Conservation (phyloP, 1,139 yeast species). For the Pneumocystis murina region DNA sequence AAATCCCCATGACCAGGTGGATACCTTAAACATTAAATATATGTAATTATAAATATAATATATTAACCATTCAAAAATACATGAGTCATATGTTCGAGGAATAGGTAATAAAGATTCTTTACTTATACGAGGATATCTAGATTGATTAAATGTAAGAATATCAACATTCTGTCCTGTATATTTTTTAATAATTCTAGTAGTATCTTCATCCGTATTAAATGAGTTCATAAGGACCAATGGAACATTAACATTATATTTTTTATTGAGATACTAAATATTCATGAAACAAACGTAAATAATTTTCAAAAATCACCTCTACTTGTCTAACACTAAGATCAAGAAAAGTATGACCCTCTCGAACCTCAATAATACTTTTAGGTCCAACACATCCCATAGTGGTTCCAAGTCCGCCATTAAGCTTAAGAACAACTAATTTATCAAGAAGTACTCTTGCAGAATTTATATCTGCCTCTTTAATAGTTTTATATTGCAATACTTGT, state of each 20-base stretch:
- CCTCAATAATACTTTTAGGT: conserved; percentile 95
- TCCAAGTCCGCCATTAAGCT: conserved; percentile 95
- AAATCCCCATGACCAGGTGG: conserved; percentile 99
- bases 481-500: conserved; percentile 70
- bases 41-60: background rate
- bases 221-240: conserved; percentile 96
- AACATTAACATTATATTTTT: conserved; percentile 81
- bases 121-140: conserved; percentile 88
- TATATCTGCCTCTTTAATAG: conserved; percentile 25
- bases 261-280: conserved; percentile 46
- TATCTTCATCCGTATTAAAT: conserved; percentile 91
- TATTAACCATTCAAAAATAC: conserved; percentile 58
- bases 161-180: conserved; percentile 93
- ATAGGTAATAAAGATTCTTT: conserved; percentile 92
- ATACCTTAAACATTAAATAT: conserved; percentile 26
- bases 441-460: conserved; percentile 36
- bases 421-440: conserved; percentile 80
- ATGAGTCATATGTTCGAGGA: conserved; percentile 61
- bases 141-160: conserved; percentile 92
- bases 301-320: conserved; percentile 37
- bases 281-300: background rate
- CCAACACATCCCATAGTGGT: conserved; percentile 99
- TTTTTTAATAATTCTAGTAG: conserved; percentile 87
- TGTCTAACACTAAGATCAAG: conserved; percentile 91
- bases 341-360: conserved; percentile 94